Percentiles rank a stretch among this genome's conserved stretches.
phyloP scores from a whole-genome alignment of 2,329 filamentous ascomycete species.

The Rhynchosporium secalis region DNA sequence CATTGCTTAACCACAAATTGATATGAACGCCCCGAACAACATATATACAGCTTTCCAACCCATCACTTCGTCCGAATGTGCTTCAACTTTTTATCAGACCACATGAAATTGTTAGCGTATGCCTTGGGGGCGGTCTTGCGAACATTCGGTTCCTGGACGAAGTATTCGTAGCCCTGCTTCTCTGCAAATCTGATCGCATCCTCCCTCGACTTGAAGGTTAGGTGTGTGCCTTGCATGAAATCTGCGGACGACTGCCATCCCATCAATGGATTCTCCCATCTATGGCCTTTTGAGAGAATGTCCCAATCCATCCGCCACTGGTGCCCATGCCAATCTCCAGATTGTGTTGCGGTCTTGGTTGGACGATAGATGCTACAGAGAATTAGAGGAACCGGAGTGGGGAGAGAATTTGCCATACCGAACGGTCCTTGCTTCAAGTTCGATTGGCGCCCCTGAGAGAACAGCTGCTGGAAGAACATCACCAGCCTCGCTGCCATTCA shows the following conservation, averaged over 20 bases:
- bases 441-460: conserved; percentile 87
- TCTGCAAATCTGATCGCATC: conserved; percentile 93
- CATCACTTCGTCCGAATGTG: conserved; percentile 75
- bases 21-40: conserved; percentile 8
- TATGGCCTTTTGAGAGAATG: conserved; percentile 83
- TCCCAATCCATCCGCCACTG: conserved; percentile 99
- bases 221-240: conserved; percentile 88
- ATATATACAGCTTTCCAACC: conserved; percentile 32
- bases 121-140: conserved; percentile 86
- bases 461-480: conserved; percentile 77
- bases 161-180: conserved; percentile 99
- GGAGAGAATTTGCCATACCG: conserved; percentile 60
- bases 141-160: conserved; percentile 93
- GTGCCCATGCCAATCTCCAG: conserved; percentile 79
- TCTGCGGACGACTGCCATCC: conserved; percentile 97
- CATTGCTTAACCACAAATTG: not conserved
- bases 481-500: conserved; percentile 84
- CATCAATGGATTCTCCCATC: conserved; percentile 98
- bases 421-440: conserved; percentile 90
- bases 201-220: conserved; percentile 91
- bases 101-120: conserved; percentile 95
- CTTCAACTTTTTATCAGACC: conserved; percentile 84
- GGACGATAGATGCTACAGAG: conserved; percentile 80
- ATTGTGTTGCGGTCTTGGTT: conserved; percentile 93
- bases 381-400: conserved; percentile 22